Percentiles rank a stretch among this genome's conserved stretches.
phyloP scores from a whole-genome alignment of 306 rosid species.

The Lagenaria siceraria region DNA sequence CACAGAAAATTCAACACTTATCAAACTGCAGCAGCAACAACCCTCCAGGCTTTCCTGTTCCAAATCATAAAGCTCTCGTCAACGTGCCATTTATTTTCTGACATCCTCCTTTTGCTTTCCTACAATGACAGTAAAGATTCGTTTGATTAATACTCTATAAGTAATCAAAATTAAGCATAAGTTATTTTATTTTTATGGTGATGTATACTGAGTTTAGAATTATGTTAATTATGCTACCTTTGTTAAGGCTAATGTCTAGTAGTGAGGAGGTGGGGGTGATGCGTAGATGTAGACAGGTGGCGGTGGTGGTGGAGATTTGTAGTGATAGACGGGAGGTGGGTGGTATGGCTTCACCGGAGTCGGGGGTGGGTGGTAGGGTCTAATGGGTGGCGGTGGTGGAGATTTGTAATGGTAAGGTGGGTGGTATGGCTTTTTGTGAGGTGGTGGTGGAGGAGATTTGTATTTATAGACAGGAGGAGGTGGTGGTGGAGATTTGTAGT shows the following conservation, averaged over 20 bases:
- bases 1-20: background rate
- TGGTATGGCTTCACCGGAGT: background rate
- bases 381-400: background rate
- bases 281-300: background rate
- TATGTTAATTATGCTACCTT: background rate
- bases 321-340: background rate
- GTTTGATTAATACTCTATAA: background rate
- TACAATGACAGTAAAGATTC: background rate
- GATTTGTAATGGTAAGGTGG: background rate
- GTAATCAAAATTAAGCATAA: background rate
- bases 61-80: background rate
- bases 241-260: background rate
- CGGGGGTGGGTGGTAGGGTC: background rate
- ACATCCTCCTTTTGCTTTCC: background rate
- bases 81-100: slow-evolving; percentile 3
- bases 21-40: background rate
- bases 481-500: background rate
- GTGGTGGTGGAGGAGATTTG: background rate
- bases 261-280: slow-evolving; percentile 6
- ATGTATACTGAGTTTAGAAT: background rate
- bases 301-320: background rate
- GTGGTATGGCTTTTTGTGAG: background rate
- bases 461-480: background rate
- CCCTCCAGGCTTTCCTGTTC: background rate
- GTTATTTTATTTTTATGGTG: background rate